Conservation (phyloP, 2,329 filamentous ascomycete genomes). For the Epichloe sibirici region DNA sequence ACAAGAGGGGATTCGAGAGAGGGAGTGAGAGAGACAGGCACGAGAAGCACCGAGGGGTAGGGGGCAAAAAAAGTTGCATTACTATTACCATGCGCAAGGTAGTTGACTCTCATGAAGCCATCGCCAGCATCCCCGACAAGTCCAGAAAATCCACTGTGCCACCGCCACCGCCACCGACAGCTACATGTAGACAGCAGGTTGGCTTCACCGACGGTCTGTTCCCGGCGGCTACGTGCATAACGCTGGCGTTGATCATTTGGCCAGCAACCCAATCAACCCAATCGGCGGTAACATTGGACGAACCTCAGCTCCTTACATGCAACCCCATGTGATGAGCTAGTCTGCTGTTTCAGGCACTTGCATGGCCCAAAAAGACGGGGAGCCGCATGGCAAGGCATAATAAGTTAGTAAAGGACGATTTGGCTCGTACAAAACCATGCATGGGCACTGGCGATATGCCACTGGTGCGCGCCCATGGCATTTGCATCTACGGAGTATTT, state of each 20-base stretch:
- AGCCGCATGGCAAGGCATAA: constrained; percentile 3
- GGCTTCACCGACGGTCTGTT: constrained; percentile 13
- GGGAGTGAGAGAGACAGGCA: not conserved
- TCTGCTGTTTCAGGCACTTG: constrained; percentile 6
- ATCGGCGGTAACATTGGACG: constrained; percentile 4
- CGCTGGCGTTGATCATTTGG: constrained; percentile 9
- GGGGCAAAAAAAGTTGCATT: not conserved
- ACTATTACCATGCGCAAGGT: not conserved
- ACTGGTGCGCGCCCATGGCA: not conserved
- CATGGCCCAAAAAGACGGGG: constrained; percentile 1
- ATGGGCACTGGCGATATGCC: not conserved
- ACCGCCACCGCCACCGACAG: constrained; percentile 5
- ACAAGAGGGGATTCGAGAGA: not conserved
- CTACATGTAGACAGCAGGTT: not conserved
- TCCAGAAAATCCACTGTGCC: not conserved
- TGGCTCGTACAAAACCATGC: not conserved
- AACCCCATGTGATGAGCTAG: constrained; percentile 5
- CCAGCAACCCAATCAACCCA: constrained; percentile 10
- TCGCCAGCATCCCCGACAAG: not conserved
- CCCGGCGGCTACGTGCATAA: constrained; percentile 11
- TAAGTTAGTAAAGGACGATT: not conserved
- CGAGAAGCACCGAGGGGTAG: not conserved
- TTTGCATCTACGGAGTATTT: not conserved
- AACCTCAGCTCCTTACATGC: constrained; percentile 1
- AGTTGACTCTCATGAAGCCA: constrained; percentile 4